phyloP scores from a whole-genome alignment of 371 early-diverging fungal genomes.

The Lichtheimia hyalospora region DNA sequence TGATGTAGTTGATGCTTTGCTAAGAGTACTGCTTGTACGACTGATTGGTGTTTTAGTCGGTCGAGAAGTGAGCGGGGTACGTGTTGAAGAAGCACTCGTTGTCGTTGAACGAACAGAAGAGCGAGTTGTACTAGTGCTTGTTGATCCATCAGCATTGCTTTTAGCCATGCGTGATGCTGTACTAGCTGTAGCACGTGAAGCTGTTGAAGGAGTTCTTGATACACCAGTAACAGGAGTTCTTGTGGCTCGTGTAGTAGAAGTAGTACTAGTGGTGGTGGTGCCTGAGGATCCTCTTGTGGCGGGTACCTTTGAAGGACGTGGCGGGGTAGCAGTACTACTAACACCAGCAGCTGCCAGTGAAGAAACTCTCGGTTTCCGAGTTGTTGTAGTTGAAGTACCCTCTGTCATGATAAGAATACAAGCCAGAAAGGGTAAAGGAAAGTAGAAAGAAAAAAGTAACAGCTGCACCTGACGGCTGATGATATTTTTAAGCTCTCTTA shows the following conservation, averaged over 20 bases:
- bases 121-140: conserved; percentile 4
- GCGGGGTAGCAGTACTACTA: conserved; percentile 10
- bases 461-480: too few relatives aligned
- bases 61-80: conserved; percentile 11
- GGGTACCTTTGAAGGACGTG: conserved; percentile 13
- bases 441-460: conserved; percentile 3
- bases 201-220: neutral
- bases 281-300: conserved; percentile 3
- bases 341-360: conserved; percentile 25
- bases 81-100: conserved; percentile 3
- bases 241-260: conserved; percentile 6
- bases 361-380: conserved; percentile 19
- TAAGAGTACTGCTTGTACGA: conserved; percentile 15
- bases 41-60: conserved; percentile 6
- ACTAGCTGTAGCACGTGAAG: conserved; percentile 2
- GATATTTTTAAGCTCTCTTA: too few relatives aligned
- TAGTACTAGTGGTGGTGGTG: conserved; percentile 2
- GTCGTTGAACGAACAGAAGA: conserved; percentile 4
- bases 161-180: neutral
- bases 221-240: neutral
- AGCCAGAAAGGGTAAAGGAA: neutral
- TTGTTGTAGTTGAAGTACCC: conserved; percentile 10
- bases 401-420: conserved; percentile 13
- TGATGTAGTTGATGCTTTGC: conserved; percentile 5
- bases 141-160: neutral